phyloP scores from a whole-genome alignment of 2,329 filamentous ascomycete species.

The Hypoxylon sp. region DNA sequence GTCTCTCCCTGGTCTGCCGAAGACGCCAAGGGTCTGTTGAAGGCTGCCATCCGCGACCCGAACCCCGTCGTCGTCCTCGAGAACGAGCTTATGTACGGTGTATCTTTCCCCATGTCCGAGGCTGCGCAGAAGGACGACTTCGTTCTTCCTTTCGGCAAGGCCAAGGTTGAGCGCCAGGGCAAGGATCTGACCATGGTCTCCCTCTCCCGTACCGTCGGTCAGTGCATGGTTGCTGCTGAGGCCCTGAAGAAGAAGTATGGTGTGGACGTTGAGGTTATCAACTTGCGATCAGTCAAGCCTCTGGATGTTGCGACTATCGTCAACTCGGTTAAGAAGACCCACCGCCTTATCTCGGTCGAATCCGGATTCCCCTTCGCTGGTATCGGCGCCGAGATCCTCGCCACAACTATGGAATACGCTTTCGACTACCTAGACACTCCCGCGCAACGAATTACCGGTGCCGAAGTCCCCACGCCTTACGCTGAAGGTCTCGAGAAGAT shows the following conservation, averaged over 20 bases:
- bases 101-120: slow-evolving; percentile 96
- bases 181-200: slow-evolving; percentile 97
- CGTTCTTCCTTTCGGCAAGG: slow-evolving; percentile 97
- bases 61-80: slow-evolving; percentile 95
- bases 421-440: slow-evolving; percentile 98
- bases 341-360: slow-evolving; percentile 90
- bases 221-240: slow-evolving; percentile 89
- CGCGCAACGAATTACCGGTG: slow-evolving; percentile 93
- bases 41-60: slow-evolving; percentile 97
- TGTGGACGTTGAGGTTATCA: slow-evolving; percentile 95
- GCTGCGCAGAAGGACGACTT: slow-evolving; percentile 97
- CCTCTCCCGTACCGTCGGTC: slow-evolving; percentile 94
- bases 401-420: slow-evolving; percentile 95
- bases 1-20: slow-evolving; percentile 96
- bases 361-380: slow-evolving; percentile 97
- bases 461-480: slow-evolving; percentile 97
- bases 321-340: slow-evolving; percentile 99
- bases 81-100: slow-evolving; percentile 93
- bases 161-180: slow-evolving; percentile 96
- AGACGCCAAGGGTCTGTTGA: slow-evolving; percentile 97
- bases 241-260: slow-evolving; percentile 96
- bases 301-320: slow-evolving; percentile 95
- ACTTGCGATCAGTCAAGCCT: slow-evolving; percentile 97
- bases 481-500: slow-evolving; percentile 93
- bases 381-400: slow-evolving; percentile 92